phyloP scores from a whole-genome alignment of 2,329 filamentous ascomycete species.

The Hymenoscyphus fructigenus region DNA sequence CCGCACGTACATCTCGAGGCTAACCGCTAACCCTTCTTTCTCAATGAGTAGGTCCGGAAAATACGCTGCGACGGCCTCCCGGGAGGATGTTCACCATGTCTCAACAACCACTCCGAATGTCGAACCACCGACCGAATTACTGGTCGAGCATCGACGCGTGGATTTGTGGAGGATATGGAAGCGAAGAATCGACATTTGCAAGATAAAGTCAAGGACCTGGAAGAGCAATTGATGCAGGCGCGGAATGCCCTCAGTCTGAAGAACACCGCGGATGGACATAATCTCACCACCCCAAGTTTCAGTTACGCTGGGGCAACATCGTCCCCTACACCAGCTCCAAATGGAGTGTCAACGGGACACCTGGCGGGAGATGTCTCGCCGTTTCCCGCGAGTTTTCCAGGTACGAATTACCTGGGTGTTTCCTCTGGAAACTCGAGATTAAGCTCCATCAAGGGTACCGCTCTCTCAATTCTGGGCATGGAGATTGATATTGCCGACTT shows the following conservation, averaged over 20 bases:
- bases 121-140: constrained; percentile 83
- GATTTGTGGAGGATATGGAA: constrained; percentile 76
- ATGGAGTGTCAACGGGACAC: constrained; percentile 11
- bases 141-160: constrained; percentile 73
- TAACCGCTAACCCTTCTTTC: constrained; percentile 22
- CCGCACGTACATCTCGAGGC: neutral
- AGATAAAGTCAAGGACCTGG: constrained; percentile 65
- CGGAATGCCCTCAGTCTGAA: constrained; percentile 50
- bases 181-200: constrained; percentile 68
- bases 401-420: constrained; percentile 67
- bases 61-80: constrained; percentile 82
- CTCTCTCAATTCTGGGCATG: constrained; percentile 74
- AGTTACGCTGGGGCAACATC: constrained; percentile 19
- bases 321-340: constrained; percentile 19
- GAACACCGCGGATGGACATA: constrained; percentile 43
- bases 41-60: constrained; percentile 64
- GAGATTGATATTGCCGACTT: constrained; percentile 78
- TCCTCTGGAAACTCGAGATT: constrained; percentile 59
- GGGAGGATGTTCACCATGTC: constrained; percentile 79
- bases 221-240: constrained; percentile 60
- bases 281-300: constrained; percentile 18
- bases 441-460: constrained; percentile 73
- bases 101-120: constrained; percentile 73
- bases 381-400: constrained; percentile 40
- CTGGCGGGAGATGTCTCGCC: constrained; percentile 26